Evolutionary conservation across 164 flowering plant species (phyloP), one percentile per base, ranked within the genome.

Genomic region (Berberis thunbergii): DNA sequence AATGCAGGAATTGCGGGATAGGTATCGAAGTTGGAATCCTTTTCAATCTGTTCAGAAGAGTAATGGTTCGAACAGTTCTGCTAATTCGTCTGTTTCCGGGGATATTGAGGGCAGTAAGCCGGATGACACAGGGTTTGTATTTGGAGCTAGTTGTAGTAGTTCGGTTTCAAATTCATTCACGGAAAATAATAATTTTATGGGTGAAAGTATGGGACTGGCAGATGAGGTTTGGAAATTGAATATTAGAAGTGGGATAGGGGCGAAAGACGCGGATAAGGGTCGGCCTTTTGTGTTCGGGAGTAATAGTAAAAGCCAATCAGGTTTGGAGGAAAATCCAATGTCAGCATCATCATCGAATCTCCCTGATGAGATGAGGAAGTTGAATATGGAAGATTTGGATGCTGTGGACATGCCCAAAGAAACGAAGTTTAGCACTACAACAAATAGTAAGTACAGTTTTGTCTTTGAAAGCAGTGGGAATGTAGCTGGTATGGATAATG

Each of bases 161-260:
- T 52, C 64, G 26, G 56, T 5, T 67, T 60, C 43, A 57, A 60
- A 26, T 26, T 26, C 26, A 26, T 26, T 63, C 45, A 62, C 42
- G 44, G 67, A 12, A 49, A 69, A 41, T 13, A 45, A 11, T 43
- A 70, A 45, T 12, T 12, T 52, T 26, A 56, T 63, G 40, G 40
- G 48, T 57, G 73, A 6, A 7, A 11, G 5, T 62, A 26, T 60
- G 42, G 74, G 49, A 10, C 64, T 75, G 59, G 41, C 74, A n/a
- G 76, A 69, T 49, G 80, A 72, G 53, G 45, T 79, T 77, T 67
- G 67, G 56, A 74, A 73, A 49, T 60, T 77, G 72, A 78, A 63
- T 26, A 74, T 81, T 59, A 73, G 57, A 48, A 66, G 39, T 68
- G 46, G 57, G 57, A 54, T 49, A 6, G 52, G 11, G 11, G 52